Conservation (phyloP, 2,329 filamentous ascomycete genomes). For the Ophiocordyceps camponoti-rufipedis region DNA sequence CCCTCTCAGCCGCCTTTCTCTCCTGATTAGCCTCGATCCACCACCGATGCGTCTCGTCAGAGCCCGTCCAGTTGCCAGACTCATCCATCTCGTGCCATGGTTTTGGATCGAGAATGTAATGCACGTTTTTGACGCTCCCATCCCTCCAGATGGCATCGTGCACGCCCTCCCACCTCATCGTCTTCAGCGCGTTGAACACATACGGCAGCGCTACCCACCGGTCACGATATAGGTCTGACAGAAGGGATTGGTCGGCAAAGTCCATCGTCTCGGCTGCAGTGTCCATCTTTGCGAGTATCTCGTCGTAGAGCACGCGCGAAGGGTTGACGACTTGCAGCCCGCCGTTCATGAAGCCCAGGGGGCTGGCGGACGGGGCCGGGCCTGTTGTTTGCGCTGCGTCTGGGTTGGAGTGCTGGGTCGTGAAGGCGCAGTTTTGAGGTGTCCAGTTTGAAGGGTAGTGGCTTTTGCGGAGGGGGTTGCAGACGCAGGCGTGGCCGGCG, state of each 20-base stretch:
- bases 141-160: constrained; percentile 40
- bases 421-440: constrained; percentile 39
- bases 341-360: constrained; percentile 26
- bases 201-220: constrained; percentile 42
- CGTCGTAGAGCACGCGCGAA: constrained; percentile 23
- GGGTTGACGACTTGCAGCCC: constrained; percentile 40
- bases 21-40: constrained; percentile 32
- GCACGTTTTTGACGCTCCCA: constrained; percentile 38
- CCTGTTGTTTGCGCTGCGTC: constrained; percentile 25
- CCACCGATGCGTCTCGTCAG: constrained; percentile 33
- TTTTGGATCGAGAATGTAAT: constrained; percentile 43
- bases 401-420: constrained; percentile 28
- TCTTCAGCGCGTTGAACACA: constrained; percentile 45
- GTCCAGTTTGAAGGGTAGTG: constrained; percentile 64
- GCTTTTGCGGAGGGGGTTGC: constrained; percentile 60
- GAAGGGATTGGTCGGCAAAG: constrained; percentile 41
- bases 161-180: constrained; percentile 31
- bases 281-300: constrained; percentile 33
- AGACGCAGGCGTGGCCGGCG: constrained; percentile 69
- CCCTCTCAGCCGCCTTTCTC: constrained; percentile 22
- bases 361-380: constrained; percentile 23
- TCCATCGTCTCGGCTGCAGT: constrained; percentile 26
- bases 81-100: constrained; percentile 37
- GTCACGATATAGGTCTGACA: constrained; percentile 33
- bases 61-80: constrained; percentile 23